Evolutionary conservation across 2,329 filamentous ascomycete genomes (phyloP).

Genomic region (Calonectria naviculata): DNA sequence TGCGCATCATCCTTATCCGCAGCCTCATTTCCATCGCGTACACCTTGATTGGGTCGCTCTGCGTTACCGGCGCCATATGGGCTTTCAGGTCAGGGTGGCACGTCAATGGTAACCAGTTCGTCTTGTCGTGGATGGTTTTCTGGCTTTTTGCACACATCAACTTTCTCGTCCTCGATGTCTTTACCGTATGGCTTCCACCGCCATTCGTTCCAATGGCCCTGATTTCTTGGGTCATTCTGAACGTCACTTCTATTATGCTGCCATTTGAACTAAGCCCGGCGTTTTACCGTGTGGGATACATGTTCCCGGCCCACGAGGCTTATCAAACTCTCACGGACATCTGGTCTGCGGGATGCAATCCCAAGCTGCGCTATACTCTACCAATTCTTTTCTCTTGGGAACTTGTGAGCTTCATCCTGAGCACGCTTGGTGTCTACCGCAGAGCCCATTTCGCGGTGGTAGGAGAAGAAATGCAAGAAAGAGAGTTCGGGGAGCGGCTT

Average conservation of each 20-base stretch:
- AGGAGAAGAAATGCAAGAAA: conserved; percentile 6
- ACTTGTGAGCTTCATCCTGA: not conserved
- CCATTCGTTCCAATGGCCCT: conserved; percentile 34
- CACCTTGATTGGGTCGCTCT: conserved; percentile 29
- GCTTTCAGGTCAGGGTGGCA: conserved; percentile 29
- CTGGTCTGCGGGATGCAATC: conserved; percentile 35
- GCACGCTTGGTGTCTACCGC: conserved; percentile 7
- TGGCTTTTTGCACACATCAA: conserved; percentile 35
- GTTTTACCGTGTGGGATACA: conserved; percentile 31
- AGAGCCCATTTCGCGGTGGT: conserved; percentile 11
- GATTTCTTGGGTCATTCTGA: conserved; percentile 31
- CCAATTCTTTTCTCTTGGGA: conserved; percentile 36
- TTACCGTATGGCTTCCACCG: conserved; percentile 35
- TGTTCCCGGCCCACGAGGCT: conserved; percentile 28
- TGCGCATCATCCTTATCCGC: conserved; percentile 29
- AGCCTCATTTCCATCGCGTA: conserved; percentile 26
- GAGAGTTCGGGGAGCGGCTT: not conserved
- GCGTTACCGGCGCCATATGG: conserved; percentile 26
- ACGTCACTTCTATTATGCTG: conserved; percentile 30
- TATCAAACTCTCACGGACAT: conserved; percentile 31
- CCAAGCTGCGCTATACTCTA: conserved; percentile 27
- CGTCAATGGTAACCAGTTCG: conserved; percentile 26
- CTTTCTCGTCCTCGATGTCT: conserved; percentile 34
- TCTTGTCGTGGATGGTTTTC: conserved; percentile 29
- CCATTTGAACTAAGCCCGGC: conserved; percentile 28